Percentiles rank a stretch among this genome's conserved stretches.
Evolutionary conservation across 352 stramenopile genomes (phyloP).

Genomic region (Phytophthora cryptogea): DNA sequence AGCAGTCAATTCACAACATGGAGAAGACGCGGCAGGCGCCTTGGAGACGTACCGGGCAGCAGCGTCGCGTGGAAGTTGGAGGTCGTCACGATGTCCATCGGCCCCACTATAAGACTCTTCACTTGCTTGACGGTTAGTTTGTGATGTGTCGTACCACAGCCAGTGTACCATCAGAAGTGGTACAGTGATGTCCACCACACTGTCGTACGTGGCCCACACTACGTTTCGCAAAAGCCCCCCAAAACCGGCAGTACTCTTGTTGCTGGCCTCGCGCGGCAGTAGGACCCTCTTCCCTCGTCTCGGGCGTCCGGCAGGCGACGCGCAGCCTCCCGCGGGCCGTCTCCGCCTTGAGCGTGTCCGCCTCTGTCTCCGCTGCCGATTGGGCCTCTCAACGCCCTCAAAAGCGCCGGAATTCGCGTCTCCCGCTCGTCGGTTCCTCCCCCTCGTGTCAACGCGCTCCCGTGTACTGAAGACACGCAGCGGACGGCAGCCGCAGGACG

Average conservation of each 20-base stretch:
- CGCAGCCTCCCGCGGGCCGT: background rate
- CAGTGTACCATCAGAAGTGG: background rate
- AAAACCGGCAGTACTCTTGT: slow-evolving; percentile 18
- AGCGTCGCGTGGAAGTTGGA: slow-evolving; percentile 91
- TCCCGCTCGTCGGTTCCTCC: background rate
- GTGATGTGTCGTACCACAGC: background rate
- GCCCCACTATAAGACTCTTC: background rate
- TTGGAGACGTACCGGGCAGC: slow-evolving; percentile 55
- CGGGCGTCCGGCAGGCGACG: slow-evolving; percentile 15
- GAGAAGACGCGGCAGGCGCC: background rate
- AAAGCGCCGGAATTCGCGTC: slow-evolving; percentile 2
- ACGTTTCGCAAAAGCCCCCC: background rate
- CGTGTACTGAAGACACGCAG: slow-evolving; percentile 10
- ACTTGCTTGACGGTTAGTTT: background rate
- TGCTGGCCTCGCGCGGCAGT: slow-evolving; percentile 29
- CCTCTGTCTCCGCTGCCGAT: background rate
- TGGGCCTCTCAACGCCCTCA: background rate
- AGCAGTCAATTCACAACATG: background rate
- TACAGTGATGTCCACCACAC: slow-evolving; percentile 18
- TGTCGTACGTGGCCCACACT: slow-evolving; percentile 10
- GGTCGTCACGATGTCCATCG: slow-evolving; percentile 88
- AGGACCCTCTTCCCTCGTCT: slow-evolving; percentile 17
- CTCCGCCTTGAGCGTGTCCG: background rate
- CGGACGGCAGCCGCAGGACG: slow-evolving; percentile 2
- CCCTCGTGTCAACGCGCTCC: slow-evolving; percentile 6